Evolutionary conservation across 257 asterid species (phyloP).

Genomic region (Salvia miltiorrhiza): DNA sequence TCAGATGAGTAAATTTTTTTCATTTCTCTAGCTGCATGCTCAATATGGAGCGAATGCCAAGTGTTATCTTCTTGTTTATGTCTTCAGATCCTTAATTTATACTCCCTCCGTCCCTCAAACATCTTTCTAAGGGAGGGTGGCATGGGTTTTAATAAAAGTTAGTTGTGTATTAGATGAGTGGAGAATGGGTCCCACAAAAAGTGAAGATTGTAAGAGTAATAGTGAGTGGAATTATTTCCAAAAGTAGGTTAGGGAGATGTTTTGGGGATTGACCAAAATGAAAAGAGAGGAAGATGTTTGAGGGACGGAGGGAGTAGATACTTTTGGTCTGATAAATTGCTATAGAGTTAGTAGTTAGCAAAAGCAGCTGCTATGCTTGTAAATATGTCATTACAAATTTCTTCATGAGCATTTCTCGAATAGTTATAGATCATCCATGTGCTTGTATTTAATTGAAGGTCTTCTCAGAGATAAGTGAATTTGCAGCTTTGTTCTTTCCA

Average conservation of each 20-base stretch:
- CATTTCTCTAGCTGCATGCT: neutral
- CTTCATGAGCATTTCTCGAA: neutral
- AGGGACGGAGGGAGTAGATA: no score
- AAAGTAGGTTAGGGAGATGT: no score
- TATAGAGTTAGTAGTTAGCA: neutral
- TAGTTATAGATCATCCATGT: neutral
- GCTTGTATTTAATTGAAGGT: neutral
- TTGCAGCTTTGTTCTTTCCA: neutral
- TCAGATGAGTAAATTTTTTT: neutral
- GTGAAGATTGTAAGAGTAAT: no score
- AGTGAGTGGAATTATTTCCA: no score
- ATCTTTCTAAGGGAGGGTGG: no score
- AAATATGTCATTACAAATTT: neutral
- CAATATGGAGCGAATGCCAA: neutral
- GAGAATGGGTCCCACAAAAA: no score
- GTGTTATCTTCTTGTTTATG: neutral
- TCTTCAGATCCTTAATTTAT: neutral
- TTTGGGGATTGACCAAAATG: no score
- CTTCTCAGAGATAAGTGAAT: neutral
- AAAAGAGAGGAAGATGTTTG: no score
- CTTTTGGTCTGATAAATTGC: neutral
- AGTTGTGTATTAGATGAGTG: no score
- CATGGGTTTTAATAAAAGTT: no score
- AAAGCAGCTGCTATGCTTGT: neutral
- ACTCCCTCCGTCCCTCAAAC: no score